Evolutionary conservation across 129 eudicot genomes (phyloP).

Genomic region (Daucus carota): DH1_v3.0 NC_030384.2:28923501-28924000

Average conservation of each 20-base stretch:
- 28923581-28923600: too few relatives aligned
- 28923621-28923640: too few relatives aligned
- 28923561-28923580: neutral
- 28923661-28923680: too few relatives aligned
- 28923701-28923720: too few relatives aligned
- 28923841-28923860: neutral
- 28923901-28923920: neutral
- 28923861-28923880: neutral
- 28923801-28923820: neutral
- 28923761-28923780: too few relatives aligned
- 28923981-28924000: neutral
- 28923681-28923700: too few relatives aligned
- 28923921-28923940: neutral
- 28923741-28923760: too few relatives aligned
- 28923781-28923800: neutral
- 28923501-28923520: conserved; percentile 1
- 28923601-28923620: too few relatives aligned
- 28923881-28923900: neutral
- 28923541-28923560: neutral
- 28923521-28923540: neutral
- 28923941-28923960: conserved; percentile 6
- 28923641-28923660: too few relatives aligned
- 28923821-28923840: neutral
- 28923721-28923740: too few relatives aligned
- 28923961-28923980: neutral